Evolutionary conservation across 2,329 filamentous ascomycete species (phyloP), one percentile per base, ranked within the genome.

Genomic region (Pseudogymnoascus sp.): DNA sequence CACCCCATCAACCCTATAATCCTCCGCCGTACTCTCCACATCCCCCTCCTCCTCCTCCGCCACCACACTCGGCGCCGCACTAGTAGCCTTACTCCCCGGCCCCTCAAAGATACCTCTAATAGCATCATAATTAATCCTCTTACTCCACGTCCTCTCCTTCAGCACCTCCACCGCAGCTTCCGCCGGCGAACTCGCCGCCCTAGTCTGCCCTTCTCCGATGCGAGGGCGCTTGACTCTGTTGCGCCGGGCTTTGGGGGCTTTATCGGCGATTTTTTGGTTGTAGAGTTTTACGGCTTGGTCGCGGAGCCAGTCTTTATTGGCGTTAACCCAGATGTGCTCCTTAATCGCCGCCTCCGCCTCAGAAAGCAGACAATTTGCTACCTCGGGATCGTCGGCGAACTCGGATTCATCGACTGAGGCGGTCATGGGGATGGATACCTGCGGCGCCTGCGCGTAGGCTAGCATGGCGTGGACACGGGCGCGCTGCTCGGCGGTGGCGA

Each of bases 291-390:
- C 86, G 72, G 97, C 92, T 72, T 96, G 89, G 59, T 87, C 84
- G 7, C 93, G 89, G 40, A 99, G 81, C 84, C 93, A 99, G 68
- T 96, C 91, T 73, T 95, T 92, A 75, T 99, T 97, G 73, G 93
- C 88, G 65, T 93, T 93, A 46, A 96, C 87, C 95, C 95, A 99
- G 61, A 97, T 90, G 65, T 87, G 86, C 74, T 97, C 93, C 74
- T 97, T 97, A 72, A 92, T 85, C 36, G 84, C 84, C 1, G 88
- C 84, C 76, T 97, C 93, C 2, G 85, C 84, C 1, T 87, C 83
- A 0, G 82, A 84, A 4, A 97, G 81, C 37, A 92, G 76, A 71
- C 93, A 96, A 69, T 89, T 89, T 64, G 83, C 78, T 4, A 99
- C 91, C 74, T 99, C 95, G 0, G 87, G 89, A 66, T 99, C 95